Evolutionary conservation across 495 filamentous ascomycete species (phyloP).

Genomic region (Tricharina praecox): DNA sequence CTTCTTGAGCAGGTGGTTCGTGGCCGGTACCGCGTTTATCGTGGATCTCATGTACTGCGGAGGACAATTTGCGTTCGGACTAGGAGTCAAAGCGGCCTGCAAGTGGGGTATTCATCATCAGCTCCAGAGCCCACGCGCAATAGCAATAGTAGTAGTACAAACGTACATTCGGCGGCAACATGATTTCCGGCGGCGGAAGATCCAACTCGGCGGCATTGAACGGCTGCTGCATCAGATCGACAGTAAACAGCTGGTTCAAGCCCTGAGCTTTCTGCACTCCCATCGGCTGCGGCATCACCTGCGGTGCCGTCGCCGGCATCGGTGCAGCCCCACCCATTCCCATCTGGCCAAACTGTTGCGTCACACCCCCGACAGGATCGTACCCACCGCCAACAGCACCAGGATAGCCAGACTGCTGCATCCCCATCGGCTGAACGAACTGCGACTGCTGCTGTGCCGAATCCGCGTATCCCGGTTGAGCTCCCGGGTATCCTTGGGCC

Average conservation of each 20-base stretch:
- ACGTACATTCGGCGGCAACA: conserved; percentile 81
- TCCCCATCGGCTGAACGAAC: conserved; percentile 29
- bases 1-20: conserved; percentile 82
- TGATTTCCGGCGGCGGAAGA: conserved; percentile 76
- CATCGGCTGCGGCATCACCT: conserved; percentile 37
- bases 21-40: conserved; percentile 81
- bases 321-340: conserved; percentile 41
- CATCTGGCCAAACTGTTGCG: conserved; percentile 72
- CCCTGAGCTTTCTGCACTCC: conserved; percentile 38
- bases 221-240: conserved; percentile 77
- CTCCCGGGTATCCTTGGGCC: conserved; percentile 41
- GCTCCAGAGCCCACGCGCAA: too few relatives aligned
- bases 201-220: conserved; percentile 89
- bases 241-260: conserved; percentile 80
- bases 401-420: conserved; percentile 36
- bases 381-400: conserved; percentile 36
- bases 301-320: conserved; percentile 28
- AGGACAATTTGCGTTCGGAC: conserved; percentile 78
- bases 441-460: conserved; percentile 21
- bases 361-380: conserved; percentile 48
- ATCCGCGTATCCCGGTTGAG: conserved; percentile 31
- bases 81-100: conserved; percentile 81
- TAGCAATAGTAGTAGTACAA: too few relatives aligned
- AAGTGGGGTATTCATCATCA: too few relatives aligned
- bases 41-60: conserved; percentile 93